phyloP scores from a whole-genome alignment of 1,139 yeast genomes.

The Hemisphaericaspora subhashii region DNA sequence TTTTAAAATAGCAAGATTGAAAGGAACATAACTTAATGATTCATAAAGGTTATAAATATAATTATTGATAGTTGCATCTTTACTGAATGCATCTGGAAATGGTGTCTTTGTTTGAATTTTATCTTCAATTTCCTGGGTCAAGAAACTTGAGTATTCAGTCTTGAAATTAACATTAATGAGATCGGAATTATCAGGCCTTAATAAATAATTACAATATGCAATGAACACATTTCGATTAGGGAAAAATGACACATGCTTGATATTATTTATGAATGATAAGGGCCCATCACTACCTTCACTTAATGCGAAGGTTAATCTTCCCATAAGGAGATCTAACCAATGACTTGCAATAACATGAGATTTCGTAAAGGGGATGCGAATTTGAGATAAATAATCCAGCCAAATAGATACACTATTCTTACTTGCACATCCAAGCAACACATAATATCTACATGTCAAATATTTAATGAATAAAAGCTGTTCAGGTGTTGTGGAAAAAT shows the following conservation, averaged over 20 bases:
- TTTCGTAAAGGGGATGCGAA: conserved; percentile 29
- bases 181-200: conserved; percentile 25
- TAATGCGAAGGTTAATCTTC: conserved; percentile 25
- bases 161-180: conserved; percentile 26
- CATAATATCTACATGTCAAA: conserved; percentile 38
- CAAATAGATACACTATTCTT: conserved; percentile 26
- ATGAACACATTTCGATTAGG: conserved; percentile 28
- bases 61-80: conserved; percentile 22
- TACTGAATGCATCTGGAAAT: conserved; percentile 37
- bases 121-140: conserved; percentile 26
- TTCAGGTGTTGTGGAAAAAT: conserved; percentile 14
- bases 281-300: conserved; percentile 23
- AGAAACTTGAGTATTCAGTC: conserved; percentile 30
- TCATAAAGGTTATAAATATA: conserved; percentile 38
- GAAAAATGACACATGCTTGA: conserved; percentile 25
- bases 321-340: conserved; percentile 39
- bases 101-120: conserved; percentile 19
- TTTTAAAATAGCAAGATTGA: conserved; percentile 22
- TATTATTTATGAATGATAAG: conserved; percentile 21
- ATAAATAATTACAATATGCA: conserved; percentile 30
- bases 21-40: conserved; percentile 27
- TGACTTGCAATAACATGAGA: conserved; percentile 38
- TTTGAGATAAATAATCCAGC: conserved; percentile 31
- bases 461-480: conserved; percentile 32
- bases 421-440: conserved; percentile 31